Base-by-base conservation (phyloP, 1,284 basidiomycete genomes). In the Fomitopsis pinicola region DNA sequence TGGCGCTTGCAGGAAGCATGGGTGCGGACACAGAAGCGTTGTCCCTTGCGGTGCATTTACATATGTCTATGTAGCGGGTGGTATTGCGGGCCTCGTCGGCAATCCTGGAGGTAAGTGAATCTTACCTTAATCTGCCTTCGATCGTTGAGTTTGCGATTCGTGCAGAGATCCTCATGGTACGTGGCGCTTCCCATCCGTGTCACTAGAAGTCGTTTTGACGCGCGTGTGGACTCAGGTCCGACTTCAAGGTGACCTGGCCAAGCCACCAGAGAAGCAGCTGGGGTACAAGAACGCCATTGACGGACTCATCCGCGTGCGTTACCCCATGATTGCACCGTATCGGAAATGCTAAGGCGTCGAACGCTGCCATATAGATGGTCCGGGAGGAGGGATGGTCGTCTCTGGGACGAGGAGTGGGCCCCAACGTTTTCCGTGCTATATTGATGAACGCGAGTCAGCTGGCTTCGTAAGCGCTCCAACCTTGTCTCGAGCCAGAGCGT, bases 371-470 rank as follows among this genome's bases (percentile, higher is more conserved):
- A 54, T 67, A 92, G 86, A 95, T 95, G 91, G 83, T 93, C 15
- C 78, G 84, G 9, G 91, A 95, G 69, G 94, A 96, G 76, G 94
- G 94, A 3, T 66, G 78, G 17, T 84, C 85, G 1, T 89, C 91
- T 0, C 83, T 95, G 57, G 80, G 76, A 35, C 86, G 94, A 42
- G 94, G 94, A n/a, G 81, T 92, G 7, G 88, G 83, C 0, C 94
- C 94, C 1, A 97, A 96, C 69, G 87, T 93, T 10, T 87, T 94
- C 71, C 85, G 94, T 72, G 89, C 92, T 1, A 72, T 96, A 3
- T 75, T 97, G 64, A 96, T 96, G 94, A 96, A 95, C 73, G 91
- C 92, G 46, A 91, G 88, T 73, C 94, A 97, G 74, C 85, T 96
- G 17, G 94, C 92, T 2, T 93, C 91, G 86, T 92, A 69, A 69